Conservation (phyloP, 2,329 filamentous ascomycete species). For the Graphilbum sp. region DNA sequence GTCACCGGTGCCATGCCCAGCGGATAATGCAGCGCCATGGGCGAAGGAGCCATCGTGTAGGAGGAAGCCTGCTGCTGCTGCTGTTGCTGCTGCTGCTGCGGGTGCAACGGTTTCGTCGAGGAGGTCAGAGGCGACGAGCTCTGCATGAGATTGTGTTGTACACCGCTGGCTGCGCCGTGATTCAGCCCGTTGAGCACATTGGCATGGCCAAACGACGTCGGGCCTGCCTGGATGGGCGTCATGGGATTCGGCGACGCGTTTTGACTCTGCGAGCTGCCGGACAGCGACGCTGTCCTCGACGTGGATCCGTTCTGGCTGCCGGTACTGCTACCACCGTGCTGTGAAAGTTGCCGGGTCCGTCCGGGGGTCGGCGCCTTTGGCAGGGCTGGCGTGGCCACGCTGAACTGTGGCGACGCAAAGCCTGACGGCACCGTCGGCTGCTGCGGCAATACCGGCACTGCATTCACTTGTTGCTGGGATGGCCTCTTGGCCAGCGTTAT, state of each 20-base stretch:
- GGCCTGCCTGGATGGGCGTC: slow-evolving; percentile 49
- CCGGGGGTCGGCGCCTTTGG: slow-evolving; percentile 71
- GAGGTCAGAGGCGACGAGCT: neutral
- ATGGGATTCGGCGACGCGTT: slow-evolving; percentile 42
- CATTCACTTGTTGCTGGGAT: slow-evolving; percentile 6
- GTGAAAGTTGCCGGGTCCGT: slow-evolving; percentile 59
- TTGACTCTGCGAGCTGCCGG: slow-evolving; percentile 36
- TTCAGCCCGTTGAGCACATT: slow-evolving; percentile 10
- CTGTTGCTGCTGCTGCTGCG: slow-evolving; percentile 3
- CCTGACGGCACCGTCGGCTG: slow-evolving; percentile 33
- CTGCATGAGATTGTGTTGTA: neutral
- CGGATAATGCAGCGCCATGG: slow-evolving; percentile 21
- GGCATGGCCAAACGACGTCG: slow-evolving; percentile 43
- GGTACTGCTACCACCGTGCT: slow-evolving; percentile 55
- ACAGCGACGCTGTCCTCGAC: slow-evolving; percentile 49
- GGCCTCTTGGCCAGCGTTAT: slow-evolving; percentile 13
- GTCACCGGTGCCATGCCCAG: slow-evolving; percentile 17
- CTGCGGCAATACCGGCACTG: slow-evolving; percentile 36
- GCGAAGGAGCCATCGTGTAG: slow-evolving; percentile 21
- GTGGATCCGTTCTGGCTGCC: slow-evolving; percentile 39
- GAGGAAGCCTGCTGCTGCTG: slow-evolving; percentile 28
- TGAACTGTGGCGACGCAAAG: slow-evolving; percentile 63
- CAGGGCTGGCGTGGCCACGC: slow-evolving; percentile 62
- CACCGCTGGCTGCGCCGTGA: slow-evolving; percentile 1
- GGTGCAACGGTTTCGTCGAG: slow-evolving; percentile 12